These are phyloP conservation scores for Astragalus membranaceus DNA, from an alignment of 306 rosid species.

Conservation along the genomic window DNA sequence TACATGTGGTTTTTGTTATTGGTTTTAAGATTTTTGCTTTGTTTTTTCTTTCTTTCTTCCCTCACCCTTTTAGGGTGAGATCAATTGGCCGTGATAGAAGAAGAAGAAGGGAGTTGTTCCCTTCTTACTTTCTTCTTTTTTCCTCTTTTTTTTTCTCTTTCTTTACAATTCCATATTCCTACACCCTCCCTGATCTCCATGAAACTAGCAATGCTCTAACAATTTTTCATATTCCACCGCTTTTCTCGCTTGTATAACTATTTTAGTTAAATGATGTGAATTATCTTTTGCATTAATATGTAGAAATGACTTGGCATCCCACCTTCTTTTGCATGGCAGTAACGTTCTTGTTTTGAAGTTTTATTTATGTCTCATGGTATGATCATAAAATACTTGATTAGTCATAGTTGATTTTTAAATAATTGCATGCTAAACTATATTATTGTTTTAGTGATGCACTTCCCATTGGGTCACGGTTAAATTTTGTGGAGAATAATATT, in stretches of 20 bases:
- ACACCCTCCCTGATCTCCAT: slow-evolving; percentile 19
- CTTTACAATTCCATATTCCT: slow-evolving; percentile 13
- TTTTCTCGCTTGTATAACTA: slow-evolving; percentile 29
- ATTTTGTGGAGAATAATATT: too few species aligned
- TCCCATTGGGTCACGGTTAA: too few species aligned
- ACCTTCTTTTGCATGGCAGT: too few species aligned
- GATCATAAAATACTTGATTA: too few species aligned
- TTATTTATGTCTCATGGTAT: too few species aligned
- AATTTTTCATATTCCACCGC: slow-evolving; percentile 18
- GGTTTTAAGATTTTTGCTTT: slow-evolving; percentile 2
- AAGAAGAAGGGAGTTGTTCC: slow-evolving; percentile 34
- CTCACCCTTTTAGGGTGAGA: slow-evolving; percentile 30
- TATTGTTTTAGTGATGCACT: too few species aligned
- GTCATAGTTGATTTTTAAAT: too few species aligned
- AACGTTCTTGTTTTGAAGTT: not conserved
- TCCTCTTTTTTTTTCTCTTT: not conserved
- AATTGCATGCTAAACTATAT: too few species aligned
- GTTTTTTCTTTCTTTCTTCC: not conserved
- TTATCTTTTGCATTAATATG: not conserved
- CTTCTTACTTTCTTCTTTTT: slow-evolving; percentile 8
- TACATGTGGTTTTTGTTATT: not conserved
- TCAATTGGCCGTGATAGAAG: slow-evolving; percentile 13
- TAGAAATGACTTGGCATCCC: slow-evolving; percentile 17
- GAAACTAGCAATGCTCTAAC: slow-evolving; percentile 30
- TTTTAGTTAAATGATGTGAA: not conserved